Conservation (phyloP, 345 rosid genomes). For the Melastoma malabathricum region DNA sequence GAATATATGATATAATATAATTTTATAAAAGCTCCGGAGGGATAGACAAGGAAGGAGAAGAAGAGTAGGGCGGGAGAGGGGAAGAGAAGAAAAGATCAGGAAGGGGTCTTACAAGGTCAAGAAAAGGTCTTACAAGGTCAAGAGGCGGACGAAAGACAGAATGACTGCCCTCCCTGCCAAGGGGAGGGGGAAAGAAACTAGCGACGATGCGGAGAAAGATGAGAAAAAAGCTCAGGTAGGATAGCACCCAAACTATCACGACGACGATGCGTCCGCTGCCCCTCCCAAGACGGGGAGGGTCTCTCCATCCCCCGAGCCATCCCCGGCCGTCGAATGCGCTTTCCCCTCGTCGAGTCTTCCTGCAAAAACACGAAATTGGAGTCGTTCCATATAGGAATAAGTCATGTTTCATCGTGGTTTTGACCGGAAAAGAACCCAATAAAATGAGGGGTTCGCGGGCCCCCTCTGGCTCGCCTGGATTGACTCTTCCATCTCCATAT, state of each 20-base stretch:
- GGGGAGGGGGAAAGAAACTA: neutral
- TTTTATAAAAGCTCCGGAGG: constrained; percentile 68
- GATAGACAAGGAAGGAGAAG: constrained; percentile 87
- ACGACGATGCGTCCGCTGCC: too few relatives aligned
- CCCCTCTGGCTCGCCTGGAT: too few relatives aligned
- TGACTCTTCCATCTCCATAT: too few relatives aligned
- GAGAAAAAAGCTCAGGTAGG: constrained; percentile 67
- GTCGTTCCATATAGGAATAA: too few relatives aligned
- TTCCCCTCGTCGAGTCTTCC: constrained; percentile 11
- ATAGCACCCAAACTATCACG: constrained; percentile 38
- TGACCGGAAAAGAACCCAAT: too few relatives aligned
- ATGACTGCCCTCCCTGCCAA: too few relatives aligned
- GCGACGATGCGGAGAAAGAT: neutral
- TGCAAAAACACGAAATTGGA: constrained; percentile 9
- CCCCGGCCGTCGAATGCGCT: constrained; percentile 12
- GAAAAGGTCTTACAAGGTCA: constrained; percentile 99
- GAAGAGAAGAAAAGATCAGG: neutral
- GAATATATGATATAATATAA: too few relatives aligned
- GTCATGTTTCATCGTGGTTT: too few relatives aligned
- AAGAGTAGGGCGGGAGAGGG: constrained; percentile 33
- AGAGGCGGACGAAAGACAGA: constrained; percentile 24
- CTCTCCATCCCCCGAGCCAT: constrained; percentile 4
- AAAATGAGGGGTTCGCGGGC: too few relatives aligned
- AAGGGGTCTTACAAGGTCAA: constrained; percentile 94
- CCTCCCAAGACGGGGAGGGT: too few relatives aligned